These are phyloP conservation scores for Jacaranda mimosifolia DNA, from an alignment of 257 asterid species.

Conservation along the genomic window DNA sequence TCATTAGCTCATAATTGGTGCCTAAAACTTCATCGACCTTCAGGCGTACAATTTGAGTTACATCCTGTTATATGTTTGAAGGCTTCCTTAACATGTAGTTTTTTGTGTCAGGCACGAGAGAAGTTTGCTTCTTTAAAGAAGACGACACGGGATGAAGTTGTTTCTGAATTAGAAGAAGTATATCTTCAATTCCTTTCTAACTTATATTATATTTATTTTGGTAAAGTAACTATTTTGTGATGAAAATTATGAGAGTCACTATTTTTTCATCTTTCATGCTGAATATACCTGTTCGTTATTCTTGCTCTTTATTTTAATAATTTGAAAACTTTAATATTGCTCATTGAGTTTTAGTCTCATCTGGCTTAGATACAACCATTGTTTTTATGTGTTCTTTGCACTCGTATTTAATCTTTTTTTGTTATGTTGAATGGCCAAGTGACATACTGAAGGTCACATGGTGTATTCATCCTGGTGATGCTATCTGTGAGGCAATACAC, in stretches of 20 bases:
- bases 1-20: conserved; percentile 15
- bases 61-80: background rate
- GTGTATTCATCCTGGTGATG: background rate
- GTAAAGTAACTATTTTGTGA: conserved; percentile 6
- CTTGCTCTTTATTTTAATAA: conserved; percentile 19
- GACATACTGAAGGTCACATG: background rate
- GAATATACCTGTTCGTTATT: conserved; percentile 16
- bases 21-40: conserved; percentile 18
- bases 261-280: conserved; percentile 10
- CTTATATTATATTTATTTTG: background rate
- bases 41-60: conserved; percentile 21
- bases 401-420: conserved; percentile 2
- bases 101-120: conserved; percentile 80
- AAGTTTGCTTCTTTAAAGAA: conserved; percentile 84
- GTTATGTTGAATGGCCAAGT: conserved; percentile 22
- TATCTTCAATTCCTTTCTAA: conserved; percentile 29
- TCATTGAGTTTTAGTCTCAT: conserved; percentile 23
- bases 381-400: conserved; percentile 13
- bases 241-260: conserved; percentile 19
- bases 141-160: conserved; percentile 85
- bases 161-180: conserved; percentile 93
- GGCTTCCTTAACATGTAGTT: conserved; percentile 32
- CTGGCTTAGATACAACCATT: conserved; percentile 25
- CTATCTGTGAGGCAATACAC: too few species aligned
- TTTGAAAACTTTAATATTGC: background rate